Evolutionary conservation across 768 basidiomycete genomes (phyloP).

Genomic region (Gautieria morchelliformis): DNA sequence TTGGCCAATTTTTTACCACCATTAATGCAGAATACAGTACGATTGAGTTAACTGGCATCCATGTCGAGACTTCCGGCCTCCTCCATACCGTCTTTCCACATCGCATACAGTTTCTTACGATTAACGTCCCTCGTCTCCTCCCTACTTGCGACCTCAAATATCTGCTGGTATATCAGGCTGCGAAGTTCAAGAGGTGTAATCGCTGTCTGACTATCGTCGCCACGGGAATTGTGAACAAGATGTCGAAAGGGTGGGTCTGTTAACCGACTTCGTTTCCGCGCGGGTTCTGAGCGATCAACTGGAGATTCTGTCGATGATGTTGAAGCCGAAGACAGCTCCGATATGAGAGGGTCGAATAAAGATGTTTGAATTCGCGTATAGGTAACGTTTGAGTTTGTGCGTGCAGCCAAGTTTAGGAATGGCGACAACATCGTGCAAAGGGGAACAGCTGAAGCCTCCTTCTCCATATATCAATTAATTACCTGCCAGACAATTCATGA

Average conservation of each 20-base stretch:
- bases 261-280: conserved; percentile 38
- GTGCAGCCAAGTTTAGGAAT: conserved; percentile 63
- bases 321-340: conserved; percentile 29
- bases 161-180: conserved; percentile 42
- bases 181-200: conserved; percentile 26
- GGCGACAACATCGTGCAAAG: conserved; percentile 52
- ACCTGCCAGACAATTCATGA: not conserved
- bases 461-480: conserved; percentile 12
- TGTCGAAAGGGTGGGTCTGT: conserved; percentile 29
- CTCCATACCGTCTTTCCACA: conserved; percentile 57
- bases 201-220: not conserved
- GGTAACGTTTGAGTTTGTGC: conserved; percentile 50
- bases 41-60: conserved; percentile 5
- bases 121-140: conserved; percentile 69
- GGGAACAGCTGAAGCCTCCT: conserved; percentile 31
- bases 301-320: conserved; percentile 19
- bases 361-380: conserved; percentile 66
- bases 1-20: too few relatives aligned
- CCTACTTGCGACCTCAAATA: conserved; percentile 70
- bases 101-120: conserved; percentile 71
- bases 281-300: conserved; percentile 30
- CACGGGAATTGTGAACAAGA: conserved; percentile 35
- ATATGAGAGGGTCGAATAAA: conserved; percentile 61
- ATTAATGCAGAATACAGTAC: too few relatives aligned
- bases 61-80: conserved; percentile 33